Percentiles rank a stretch among this genome's conserved stretches.
phyloP scores from a whole-genome alignment of 176 grass and related monocot genomes.

The Dactylis glomerata region DNA sequence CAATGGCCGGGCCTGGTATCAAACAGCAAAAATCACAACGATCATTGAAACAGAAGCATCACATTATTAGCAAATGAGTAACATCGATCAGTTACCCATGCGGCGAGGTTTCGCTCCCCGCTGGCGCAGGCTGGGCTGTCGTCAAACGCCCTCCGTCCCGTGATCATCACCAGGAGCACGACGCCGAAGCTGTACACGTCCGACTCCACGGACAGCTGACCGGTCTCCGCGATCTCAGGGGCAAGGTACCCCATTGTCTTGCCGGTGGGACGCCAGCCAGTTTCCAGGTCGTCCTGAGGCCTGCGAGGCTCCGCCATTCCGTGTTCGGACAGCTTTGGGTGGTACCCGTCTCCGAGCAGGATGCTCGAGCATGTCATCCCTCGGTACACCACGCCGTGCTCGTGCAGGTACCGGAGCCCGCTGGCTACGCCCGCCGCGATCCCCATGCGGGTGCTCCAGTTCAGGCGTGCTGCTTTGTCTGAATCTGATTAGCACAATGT shows the following conservation, averaged over 20 bases:
- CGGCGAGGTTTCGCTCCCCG: too few relatives aligned
- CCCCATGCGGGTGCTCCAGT: not conserved
- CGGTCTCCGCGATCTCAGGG: not conserved
- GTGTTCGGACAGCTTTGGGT: not conserved
- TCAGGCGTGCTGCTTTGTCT: not conserved
- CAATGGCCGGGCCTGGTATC: not conserved
- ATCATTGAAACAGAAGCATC: too few relatives aligned
- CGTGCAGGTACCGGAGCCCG: not conserved
- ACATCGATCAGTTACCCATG: not conserved
- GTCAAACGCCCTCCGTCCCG: not conserved
- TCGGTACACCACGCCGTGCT: not conserved
- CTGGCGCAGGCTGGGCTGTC: too few relatives aligned
- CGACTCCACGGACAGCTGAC: not conserved
- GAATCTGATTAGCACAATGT: not conserved
- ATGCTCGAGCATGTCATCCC: not conserved
- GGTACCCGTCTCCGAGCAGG: not conserved
- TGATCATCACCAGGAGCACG: constrained; percentile 53
- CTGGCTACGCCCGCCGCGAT: not conserved
- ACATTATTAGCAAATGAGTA: too few relatives aligned
- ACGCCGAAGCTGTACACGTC: constrained; percentile 77
- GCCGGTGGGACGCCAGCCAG: too few relatives aligned
- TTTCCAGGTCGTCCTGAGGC: not conserved
- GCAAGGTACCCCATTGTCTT: not conserved
- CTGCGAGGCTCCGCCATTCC: not conserved
- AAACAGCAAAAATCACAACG: not conserved